Conservation (phyloP, 2,329 filamentous ascomycete species). For the Colletotrichum somersetense region DNA sequence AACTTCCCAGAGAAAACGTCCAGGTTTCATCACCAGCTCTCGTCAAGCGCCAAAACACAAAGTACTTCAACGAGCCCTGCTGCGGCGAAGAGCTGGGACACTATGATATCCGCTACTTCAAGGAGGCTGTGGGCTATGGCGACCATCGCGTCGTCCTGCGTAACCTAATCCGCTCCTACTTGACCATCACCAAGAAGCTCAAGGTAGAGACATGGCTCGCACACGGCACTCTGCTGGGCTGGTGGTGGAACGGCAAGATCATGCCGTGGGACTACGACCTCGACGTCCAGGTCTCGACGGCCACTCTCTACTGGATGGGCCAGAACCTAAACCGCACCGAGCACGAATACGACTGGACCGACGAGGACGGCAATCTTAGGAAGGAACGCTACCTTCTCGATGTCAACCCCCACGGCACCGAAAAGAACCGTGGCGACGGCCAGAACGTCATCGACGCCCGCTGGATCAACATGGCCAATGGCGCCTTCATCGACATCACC, state of each 20-base stretch:
- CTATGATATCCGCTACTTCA: slow-evolving; percentile 81
- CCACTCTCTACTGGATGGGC: slow-evolving; percentile 75
- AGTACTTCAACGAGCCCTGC: slow-evolving; percentile 78
- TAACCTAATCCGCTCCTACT: slow-evolving; percentile 80
- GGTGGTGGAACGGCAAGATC: slow-evolving; percentile 88
- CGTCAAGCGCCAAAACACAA: slow-evolving; percentile 49
- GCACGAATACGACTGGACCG: slow-evolving; percentile 65
- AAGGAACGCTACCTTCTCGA: slow-evolving; percentile 76
- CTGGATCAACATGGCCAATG: slow-evolving; percentile 83
- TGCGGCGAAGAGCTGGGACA: slow-evolving; percentile 72
- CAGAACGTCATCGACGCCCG: slow-evolving; percentile 86
- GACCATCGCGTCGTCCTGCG: slow-evolving; percentile 75
- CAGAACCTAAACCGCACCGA: slow-evolving; percentile 77
- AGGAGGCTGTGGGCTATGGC: slow-evolving; percentile 71
- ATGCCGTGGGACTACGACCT: slow-evolving; percentile 90
- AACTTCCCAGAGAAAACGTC: slow-evolving; percentile 12
- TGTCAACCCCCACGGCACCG: slow-evolving; percentile 77
- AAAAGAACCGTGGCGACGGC: slow-evolving; percentile 73
- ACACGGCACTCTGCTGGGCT: slow-evolving; percentile 85
- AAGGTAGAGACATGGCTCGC: slow-evolving; percentile 87
- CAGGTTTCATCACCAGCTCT: slow-evolving; percentile 10
- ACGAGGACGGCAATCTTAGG: slow-evolving; percentile 58
- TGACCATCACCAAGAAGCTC: slow-evolving; percentile 73
- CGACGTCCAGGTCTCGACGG: slow-evolving; percentile 80
- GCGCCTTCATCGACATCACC: slow-evolving; percentile 88